Evolutionary conservation across 2,329 filamentous ascomycete genomes (phyloP).

Genomic region (Venturia nashicola): DNA sequence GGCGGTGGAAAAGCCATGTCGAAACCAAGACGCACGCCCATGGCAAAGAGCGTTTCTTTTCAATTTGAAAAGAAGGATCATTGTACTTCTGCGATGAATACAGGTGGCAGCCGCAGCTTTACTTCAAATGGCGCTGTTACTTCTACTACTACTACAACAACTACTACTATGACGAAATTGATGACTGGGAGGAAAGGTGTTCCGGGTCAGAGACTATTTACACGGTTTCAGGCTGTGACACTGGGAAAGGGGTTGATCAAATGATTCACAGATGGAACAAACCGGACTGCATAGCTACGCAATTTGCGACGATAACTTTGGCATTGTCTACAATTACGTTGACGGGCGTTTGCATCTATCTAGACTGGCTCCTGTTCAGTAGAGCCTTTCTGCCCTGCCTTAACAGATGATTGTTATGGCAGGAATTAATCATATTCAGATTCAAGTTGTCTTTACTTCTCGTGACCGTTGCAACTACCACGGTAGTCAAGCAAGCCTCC

Average conservation of each 20-base stretch:
- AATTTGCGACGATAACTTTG: background rate
- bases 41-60: slow-evolving; percentile 1
- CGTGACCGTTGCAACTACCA: no score
- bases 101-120: background rate
- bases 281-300: background rate
- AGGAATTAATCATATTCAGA: background rate
- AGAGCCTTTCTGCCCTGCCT: background rate
- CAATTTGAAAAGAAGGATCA: background rate
- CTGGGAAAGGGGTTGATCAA: background rate
- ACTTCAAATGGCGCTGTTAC: background rate
- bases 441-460: no score
- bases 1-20: background rate
- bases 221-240: background rate
- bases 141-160: background rate
- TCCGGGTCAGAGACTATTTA: background rate
- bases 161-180: background rate
- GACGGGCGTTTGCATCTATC: background rate
- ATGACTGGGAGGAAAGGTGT: slow-evolving; percentile 2
- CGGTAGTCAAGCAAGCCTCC: background rate
- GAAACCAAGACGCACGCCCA: background rate
- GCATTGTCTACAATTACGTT: background rate
- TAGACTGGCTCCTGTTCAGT: slow-evolving; percentile 1
- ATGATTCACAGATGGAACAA: background rate
- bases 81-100: background rate
- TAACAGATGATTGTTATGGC: background rate